These are phyloP conservation scores for Blastocrithidia nonstop DNA, from an alignment of 208 protist species.

Conservation along the genomic window DNA sequence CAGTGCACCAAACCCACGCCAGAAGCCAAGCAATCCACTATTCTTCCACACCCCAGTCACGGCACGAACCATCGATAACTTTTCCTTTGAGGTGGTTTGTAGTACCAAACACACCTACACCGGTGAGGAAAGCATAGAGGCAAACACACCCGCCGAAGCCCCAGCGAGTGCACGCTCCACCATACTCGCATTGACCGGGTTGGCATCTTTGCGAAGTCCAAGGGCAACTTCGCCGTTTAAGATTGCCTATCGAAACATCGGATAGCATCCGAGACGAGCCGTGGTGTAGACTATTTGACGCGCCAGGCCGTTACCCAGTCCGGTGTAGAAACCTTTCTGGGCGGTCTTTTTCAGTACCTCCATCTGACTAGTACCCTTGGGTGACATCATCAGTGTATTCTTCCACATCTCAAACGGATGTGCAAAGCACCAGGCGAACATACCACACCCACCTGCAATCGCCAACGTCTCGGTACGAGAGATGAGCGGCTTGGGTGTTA, in stretches of 20 bases:
- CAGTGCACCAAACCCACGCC: constrained; percentile 70
- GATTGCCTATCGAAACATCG: constrained; percentile 73
- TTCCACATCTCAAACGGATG: constrained; percentile 91
- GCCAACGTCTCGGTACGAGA: constrained; percentile 39
- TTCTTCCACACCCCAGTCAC: constrained; percentile 18
- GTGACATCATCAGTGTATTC: constrained; percentile 80
- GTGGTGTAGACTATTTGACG: constrained; percentile 88
- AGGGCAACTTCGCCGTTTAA: constrained; percentile 21
- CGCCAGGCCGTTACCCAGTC: constrained; percentile 50
- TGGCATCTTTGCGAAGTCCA: constrained; percentile 18
- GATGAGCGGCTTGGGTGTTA: constrained; percentile 16
- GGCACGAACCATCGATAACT: constrained; percentile 33
- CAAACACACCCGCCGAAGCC: constrained; percentile 59
- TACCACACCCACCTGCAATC: constrained; percentile 67
- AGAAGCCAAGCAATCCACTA: constrained; percentile 56
- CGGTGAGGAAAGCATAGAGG: constrained; percentile 73
- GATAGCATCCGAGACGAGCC: constrained; percentile 78
- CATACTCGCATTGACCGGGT: constrained; percentile 31
- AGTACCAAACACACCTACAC: constrained; percentile 85
- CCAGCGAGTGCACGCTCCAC: constrained; percentile 67
- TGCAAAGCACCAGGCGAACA: constrained; percentile 80
- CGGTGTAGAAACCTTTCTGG: constrained; percentile 68
- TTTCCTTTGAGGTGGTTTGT: constrained; percentile 64
- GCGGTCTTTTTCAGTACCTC: constrained; percentile 22
- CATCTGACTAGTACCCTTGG: constrained; percentile 26